These are phyloP conservation scores for Aspergillus sergii DNA, from an alignment of 2,329 filamentous ascomycete species.

Conservation along the genomic window DNA sequence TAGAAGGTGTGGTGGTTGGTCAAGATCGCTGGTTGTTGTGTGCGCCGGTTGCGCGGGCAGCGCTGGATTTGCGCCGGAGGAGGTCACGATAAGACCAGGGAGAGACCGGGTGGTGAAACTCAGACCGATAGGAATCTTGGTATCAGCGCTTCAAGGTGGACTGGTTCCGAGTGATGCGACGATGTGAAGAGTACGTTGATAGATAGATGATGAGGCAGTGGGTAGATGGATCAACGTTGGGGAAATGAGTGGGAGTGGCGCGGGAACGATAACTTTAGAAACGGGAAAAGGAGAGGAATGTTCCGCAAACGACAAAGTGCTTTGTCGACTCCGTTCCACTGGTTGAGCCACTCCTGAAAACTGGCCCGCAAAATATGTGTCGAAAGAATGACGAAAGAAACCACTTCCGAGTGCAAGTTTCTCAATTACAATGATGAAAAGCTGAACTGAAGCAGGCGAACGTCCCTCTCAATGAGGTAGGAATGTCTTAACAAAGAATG, in stretches of 20 bases:
- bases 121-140: slow-evolving; percentile 10
- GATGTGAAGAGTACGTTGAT: slow-evolving; percentile 46
- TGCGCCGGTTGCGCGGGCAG: slow-evolving; percentile 27
- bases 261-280: slow-evolving; percentile 27
- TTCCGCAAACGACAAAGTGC: slow-evolving; percentile 12
- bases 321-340: not conserved
- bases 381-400: slow-evolving; percentile 2
- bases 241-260: slow-evolving; percentile 15
- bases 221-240: slow-evolving; percentile 16
- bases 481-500: slow-evolving; percentile 12
- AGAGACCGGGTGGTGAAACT: slow-evolving; percentile 22
- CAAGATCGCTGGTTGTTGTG: slow-evolving; percentile 9
- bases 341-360: not conserved
- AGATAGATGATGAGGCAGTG: slow-evolving; percentile 40
- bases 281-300: slow-evolving; percentile 19
- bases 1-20: slow-evolving; percentile 8
- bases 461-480: not conserved
- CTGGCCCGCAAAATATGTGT: not conserved
- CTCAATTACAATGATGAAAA: slow-evolving; percentile 8
- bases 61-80: slow-evolving; percentile 37
- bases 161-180: slow-evolving; percentile 36
- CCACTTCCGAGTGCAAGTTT: not conserved
- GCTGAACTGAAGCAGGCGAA: slow-evolving; percentile 1
- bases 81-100: slow-evolving; percentile 25
- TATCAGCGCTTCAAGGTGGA: slow-evolving; percentile 28